Evolutionary conservation across 352 stramenopile species (phyloP), one percentile per base, ranked within the genome.

Genomic region (Phytophthora ramorum): DNA sequence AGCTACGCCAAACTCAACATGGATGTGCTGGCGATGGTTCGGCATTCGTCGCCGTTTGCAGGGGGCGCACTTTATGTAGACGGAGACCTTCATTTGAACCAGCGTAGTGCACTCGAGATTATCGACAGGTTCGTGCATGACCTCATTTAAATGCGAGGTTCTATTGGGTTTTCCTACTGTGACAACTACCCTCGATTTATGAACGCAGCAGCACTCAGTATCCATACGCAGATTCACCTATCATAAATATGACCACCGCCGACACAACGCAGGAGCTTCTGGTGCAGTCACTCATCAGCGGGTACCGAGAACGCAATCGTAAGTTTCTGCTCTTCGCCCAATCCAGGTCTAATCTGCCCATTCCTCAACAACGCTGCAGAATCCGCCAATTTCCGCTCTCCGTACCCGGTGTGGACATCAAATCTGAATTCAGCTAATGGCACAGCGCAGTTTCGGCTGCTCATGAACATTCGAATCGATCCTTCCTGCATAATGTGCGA

Each of bases 1-100:
- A 74, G 60, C 20, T 75, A 79, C 30, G 78, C 67, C 6, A 75
- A 79, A 45, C 46, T 96, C 19, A 87, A 81, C 26, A 93, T 95
- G 79, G 84, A 95, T 48, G 75, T 75, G 5, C 6, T 92, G 12
- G 76, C 75, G 2, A 65, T 79, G 20, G 60, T 74, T 48, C 74
- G 65, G 5, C 59, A 84, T 55, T 67, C 68, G 7, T 88, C 73
- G 12, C 57, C 66, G 16, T 48, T 90, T 17, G 51, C 73, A 12
- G 79, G 74, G 7, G 50, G 66, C 9, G 58, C 63, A 13, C 57
- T 93, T 1, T 47, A 66, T 38, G 72, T 79, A 28, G 85, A 92
- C 20, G 88, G 88, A 9, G 80, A 93, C 24, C 66, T 91, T n/a
- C n/a, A 62, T 1, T 67, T 94, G 3, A 28, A 80, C 24, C 83